Evolutionary conservation across 2,329 filamentous ascomycete species (phyloP).

Genomic region (Alternaria gansuensis): DNA sequence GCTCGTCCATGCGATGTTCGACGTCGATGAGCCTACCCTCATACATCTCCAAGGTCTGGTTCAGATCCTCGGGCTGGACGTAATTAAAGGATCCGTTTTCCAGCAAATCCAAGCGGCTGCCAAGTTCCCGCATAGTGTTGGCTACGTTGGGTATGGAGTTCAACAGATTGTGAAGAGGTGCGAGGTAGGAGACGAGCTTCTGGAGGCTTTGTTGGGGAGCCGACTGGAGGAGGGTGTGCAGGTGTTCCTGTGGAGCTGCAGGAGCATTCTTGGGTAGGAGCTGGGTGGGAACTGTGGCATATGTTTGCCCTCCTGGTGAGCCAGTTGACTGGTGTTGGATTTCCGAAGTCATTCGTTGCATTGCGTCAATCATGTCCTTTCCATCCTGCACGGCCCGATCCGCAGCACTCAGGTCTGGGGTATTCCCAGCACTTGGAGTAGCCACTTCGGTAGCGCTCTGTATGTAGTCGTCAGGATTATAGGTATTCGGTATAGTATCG

Average conservation of each 20-base stretch:
- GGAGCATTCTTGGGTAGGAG: slow-evolving; percentile 38
- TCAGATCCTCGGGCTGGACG: slow-evolving; percentile 72
- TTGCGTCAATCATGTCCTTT: slow-evolving; percentile 45
- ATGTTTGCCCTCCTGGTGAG: slow-evolving; percentile 28
- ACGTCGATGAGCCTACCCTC: slow-evolving; percentile 75
- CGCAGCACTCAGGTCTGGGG: slow-evolving; percentile 51
- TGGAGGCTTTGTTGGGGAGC: slow-evolving; percentile 47
- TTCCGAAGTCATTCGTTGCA: slow-evolving; percentile 38
- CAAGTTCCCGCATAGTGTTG: slow-evolving; percentile 67
- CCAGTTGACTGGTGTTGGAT: slow-evolving; percentile 31
- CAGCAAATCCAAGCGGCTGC: slow-evolving; percentile 71
- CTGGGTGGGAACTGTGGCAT: slow-evolving; percentile 34
- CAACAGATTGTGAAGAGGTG: slow-evolving; percentile 49
- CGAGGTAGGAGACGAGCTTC: slow-evolving; percentile 49
- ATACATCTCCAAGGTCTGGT: slow-evolving; percentile 71
- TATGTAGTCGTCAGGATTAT: slow-evolving; percentile 53
- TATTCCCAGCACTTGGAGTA: slow-evolving; percentile 57
- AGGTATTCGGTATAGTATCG: slow-evolving; percentile 50
- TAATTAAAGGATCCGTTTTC: slow-evolving; percentile 76
- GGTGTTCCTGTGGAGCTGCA: slow-evolving; percentile 41
- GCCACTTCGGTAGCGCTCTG: slow-evolving; percentile 60
- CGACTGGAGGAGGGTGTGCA: slow-evolving; percentile 42
- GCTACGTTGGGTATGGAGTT: slow-evolving; percentile 52
- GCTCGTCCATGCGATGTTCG: slow-evolving; percentile 63
- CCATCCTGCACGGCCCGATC: slow-evolving; percentile 51